A percentile compares a stretch with the other conserved stretches of the same genome.
Evolutionary conservation across 805 yeast species (phyloP).

Genomic region (Wickerhamomyces chambardii): DNA sequence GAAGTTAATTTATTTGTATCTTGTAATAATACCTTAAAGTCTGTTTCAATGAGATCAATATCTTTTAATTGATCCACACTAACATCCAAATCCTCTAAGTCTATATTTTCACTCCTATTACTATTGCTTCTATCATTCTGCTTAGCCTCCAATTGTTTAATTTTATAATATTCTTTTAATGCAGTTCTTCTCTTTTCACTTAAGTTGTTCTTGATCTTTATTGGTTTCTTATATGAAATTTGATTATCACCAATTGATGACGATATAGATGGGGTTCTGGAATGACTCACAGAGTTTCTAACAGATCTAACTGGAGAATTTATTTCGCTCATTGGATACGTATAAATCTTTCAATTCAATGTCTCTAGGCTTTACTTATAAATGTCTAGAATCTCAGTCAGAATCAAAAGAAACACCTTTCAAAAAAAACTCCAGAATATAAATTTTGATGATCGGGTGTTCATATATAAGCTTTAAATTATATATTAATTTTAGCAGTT

Average conservation of each 20-base stretch:
- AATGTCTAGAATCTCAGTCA: too few relatives aligned
- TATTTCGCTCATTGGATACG: neutral
- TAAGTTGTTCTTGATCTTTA: constrained; percentile 12
- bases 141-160: constrained; percentile 20
- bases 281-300: neutral
- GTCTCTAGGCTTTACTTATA: too few relatives aligned
- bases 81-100: constrained; percentile 19
- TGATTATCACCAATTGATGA: constrained; percentile 2
- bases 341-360: too few relatives aligned
- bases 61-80: constrained; percentile 8
- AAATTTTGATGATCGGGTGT: too few relatives aligned
- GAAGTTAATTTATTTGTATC: constrained; percentile 33
- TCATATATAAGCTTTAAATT: too few relatives aligned
- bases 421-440: too few relatives aligned
- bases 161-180: constrained; percentile 30
- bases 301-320: neutral
- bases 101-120: constrained; percentile 3
- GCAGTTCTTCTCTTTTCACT: constrained; percentile 27
- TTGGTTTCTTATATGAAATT: constrained; percentile 16
- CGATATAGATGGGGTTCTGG: neutral
- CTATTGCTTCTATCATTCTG: constrained; percentile 6
- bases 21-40: constrained; percentile 22
- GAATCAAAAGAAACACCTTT: too few relatives aligned
- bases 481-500: too few relatives aligned
- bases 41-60: constrained; percentile 17